Conservation (phyloP, 2,329 filamentous ascomycete species). For the Talaromyces pinophilus region DNA sequence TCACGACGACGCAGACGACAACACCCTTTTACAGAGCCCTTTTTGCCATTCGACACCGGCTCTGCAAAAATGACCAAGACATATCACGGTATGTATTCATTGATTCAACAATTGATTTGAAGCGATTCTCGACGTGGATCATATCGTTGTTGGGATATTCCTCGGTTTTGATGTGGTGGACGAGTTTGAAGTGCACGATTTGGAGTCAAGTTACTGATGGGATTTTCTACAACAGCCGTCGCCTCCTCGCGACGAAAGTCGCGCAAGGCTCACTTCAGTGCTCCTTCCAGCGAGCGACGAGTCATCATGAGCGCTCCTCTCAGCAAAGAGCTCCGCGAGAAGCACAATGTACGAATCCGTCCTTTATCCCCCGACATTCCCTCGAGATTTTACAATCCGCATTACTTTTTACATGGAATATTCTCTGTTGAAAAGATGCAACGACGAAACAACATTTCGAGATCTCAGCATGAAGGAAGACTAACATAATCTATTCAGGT, state of each 20-base stretch:
- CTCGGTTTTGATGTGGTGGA: not conserved
- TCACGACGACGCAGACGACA: conserved; percentile 27
- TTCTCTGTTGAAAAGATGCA: conserved; percentile 22
- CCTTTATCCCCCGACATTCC: not conserved
- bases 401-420: not conserved
- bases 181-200: conserved; percentile 9
- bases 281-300: conserved; percentile 90
- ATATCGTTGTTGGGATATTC: not conserved
- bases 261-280: conserved; percentile 96
- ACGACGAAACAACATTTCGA: conserved; percentile 17
- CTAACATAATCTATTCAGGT: conserved; percentile 23
- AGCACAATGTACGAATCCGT: conserved; percentile 80
- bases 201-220: conserved; percentile 4
- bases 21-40: conserved; percentile 26
- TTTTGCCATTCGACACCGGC: conserved; percentile 27
- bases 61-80: conserved; percentile 36
- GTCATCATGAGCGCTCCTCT: conserved; percentile 96
- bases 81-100: conserved; percentile 33
- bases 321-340: conserved; percentile 95
- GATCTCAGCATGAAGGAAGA: conserved; percentile 4
- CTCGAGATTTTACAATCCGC: not conserved
- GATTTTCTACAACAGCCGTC: conserved; percentile 26
- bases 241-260: conserved; percentile 93
- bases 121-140: conserved; percentile 16
- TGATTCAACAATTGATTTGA: conserved; percentile 18